Evolutionary conservation across 2,329 filamentous ascomycete species (phyloP).

Genomic region (Fusarium verrucosum): DNA sequence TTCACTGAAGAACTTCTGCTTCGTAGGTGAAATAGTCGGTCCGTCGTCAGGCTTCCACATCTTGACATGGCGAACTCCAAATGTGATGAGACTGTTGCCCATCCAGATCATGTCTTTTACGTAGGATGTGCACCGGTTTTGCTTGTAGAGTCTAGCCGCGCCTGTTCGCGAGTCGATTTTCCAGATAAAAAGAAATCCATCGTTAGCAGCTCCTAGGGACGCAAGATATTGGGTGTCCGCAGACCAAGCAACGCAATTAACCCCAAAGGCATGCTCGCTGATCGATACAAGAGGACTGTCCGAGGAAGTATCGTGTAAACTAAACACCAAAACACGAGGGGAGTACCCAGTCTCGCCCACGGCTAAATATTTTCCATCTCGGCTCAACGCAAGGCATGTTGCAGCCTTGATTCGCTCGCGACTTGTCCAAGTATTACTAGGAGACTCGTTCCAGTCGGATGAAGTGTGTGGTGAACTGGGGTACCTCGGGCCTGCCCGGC

Average conservation of each 20-base stretch:
- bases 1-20: slow-evolving; percentile 64
- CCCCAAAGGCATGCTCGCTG: slow-evolving; percentile 89
- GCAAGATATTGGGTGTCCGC: slow-evolving; percentile 86
- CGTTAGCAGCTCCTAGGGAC: slow-evolving; percentile 86
- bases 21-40: slow-evolving; percentile 67
- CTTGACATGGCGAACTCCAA: slow-evolving; percentile 92
- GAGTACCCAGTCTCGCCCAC: slow-evolving; percentile 96
- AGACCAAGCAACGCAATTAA: slow-evolving; percentile 89
- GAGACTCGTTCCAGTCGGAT: slow-evolving; percentile 69
- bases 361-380: slow-evolving; percentile 86
- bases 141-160: slow-evolving; percentile 79
- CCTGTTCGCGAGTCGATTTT: slow-evolving; percentile 84
- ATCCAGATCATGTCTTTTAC: slow-evolving; percentile 92
- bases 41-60: slow-evolving; percentile 86
- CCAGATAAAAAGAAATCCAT: slow-evolving; percentile 95
- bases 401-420: slow-evolving; percentile 94
- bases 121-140: slow-evolving; percentile 90
- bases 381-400: slow-evolving; percentile 88
- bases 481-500: slow-evolving; percentile 58
- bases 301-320: slow-evolving; percentile 78
- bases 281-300: slow-evolving; percentile 86
- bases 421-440: slow-evolving; percentile 83
- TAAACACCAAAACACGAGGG: slow-evolving; percentile 90
- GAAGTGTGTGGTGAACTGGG: slow-evolving; percentile 60
- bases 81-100: slow-evolving; percentile 82